Conservation (phyloP, 345 rosid species). For the Acer campestre region DNA sequence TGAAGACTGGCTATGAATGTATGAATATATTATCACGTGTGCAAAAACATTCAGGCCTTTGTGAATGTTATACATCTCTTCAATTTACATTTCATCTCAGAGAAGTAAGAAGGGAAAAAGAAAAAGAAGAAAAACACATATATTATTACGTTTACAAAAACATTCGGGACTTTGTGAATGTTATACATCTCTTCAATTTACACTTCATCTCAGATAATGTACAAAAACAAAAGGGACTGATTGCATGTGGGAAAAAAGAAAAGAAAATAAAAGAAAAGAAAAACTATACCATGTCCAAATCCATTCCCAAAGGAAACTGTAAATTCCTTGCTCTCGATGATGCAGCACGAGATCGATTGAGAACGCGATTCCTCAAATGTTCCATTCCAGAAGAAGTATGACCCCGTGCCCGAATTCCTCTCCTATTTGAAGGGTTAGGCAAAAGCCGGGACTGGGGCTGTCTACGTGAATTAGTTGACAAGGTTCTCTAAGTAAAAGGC, state of each 20-base stretch:
- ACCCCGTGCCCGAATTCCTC: constrained; percentile 44
- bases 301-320: constrained; percentile 70
- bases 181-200: not conserved
- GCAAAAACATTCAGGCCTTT: not conserved
- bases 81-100: too few relatives aligned
- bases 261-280: not conserved
- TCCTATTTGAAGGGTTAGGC: constrained; percentile 50
- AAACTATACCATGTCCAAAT: constrained; percentile 66
- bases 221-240: not conserved
- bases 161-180: not conserved
- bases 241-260: not conserved
- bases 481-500: constrained; percentile 37
- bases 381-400: constrained; percentile 47
- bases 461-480: constrained; percentile 38
- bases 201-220: not conserved
- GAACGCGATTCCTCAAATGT: constrained; percentile 47
- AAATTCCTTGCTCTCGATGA: constrained; percentile 48
- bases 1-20: not conserved
- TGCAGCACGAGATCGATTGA: constrained; percentile 42
- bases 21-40: not conserved
- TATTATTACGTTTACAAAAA: not conserved
- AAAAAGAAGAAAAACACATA: not conserved
- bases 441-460: constrained; percentile 41
- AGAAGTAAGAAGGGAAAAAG: too few relatives aligned
- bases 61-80: too few relatives aligned